Percentiles rank a stretch among this genome's conserved stretches.
phyloP scores from a whole-genome alignment of 306 rosid genomes.

The Macrotyloma uniflorum region DNA sequence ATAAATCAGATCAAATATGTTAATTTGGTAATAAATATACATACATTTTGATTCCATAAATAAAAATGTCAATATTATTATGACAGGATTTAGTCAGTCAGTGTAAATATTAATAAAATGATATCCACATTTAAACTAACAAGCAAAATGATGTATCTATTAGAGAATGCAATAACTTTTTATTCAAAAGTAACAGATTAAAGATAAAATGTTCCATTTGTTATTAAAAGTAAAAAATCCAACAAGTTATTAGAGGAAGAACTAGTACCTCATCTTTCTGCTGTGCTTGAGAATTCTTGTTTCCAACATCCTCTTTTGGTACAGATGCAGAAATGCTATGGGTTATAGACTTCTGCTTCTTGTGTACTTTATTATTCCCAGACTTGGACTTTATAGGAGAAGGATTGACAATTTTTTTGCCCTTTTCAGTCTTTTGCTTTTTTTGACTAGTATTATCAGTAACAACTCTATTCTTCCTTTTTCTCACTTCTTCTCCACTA shows the following conservation, averaged over 20 bases:
- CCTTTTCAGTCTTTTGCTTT: slow-evolving; percentile 74
- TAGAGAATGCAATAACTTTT: slow-evolving; percentile 29
- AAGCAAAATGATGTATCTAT: slow-evolving; percentile 6
- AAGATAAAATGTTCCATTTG: slow-evolving; percentile 8
- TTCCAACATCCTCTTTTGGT: slow-evolving; percentile 55
- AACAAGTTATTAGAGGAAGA: slow-evolving; percentile 17
- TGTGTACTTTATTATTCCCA: slow-evolving; percentile 56
- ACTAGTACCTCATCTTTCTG: slow-evolving; percentile 72
- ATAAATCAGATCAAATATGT: slow-evolving; percentile 13
- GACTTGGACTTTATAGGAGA: slow-evolving; percentile 57
- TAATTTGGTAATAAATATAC: slow-evolving; percentile 1
- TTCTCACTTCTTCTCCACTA: slow-evolving; percentile 54
- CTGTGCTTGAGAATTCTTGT: slow-evolving; percentile 56
- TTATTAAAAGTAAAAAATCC: slow-evolving; percentile 29
- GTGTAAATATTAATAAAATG: slow-evolving; percentile 2
- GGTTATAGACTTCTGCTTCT: slow-evolving; percentile 69
- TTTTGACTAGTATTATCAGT: slow-evolving; percentile 53
- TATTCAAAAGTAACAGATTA: slow-evolving; percentile 14
- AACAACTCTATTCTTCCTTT: slow-evolving; percentile 66
- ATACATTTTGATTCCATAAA: slow-evolving; percentile 5
- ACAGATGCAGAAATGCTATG: slow-evolving; percentile 55
- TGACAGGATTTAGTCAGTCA: background rate
- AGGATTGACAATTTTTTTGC: slow-evolving; percentile 48
- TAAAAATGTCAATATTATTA: slow-evolving; percentile 28
- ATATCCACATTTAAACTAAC: slow-evolving; percentile 15